Evolutionary conservation across 2,329 filamentous ascomycete species (phyloP).

Genomic region (Parascedosporium putredinis): DNA sequence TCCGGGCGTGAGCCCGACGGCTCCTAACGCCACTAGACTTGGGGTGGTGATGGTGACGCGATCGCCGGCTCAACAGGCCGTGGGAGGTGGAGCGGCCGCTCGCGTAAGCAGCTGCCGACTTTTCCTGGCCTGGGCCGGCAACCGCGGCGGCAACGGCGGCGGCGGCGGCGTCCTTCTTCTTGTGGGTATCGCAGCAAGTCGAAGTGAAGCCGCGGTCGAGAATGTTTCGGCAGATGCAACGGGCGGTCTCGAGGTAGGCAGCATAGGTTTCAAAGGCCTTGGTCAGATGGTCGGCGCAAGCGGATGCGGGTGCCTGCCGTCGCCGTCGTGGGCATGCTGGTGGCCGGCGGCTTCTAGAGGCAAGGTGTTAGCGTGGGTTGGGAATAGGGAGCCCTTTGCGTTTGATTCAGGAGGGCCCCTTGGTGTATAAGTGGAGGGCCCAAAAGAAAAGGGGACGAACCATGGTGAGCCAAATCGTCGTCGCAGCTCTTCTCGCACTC

Average conservation of each 20-base stretch:
- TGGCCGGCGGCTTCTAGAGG: conserved; percentile 11
- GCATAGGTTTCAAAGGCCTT: conserved; percentile 24
- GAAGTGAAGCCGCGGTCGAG: conserved; percentile 18
- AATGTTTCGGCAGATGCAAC: conserved; percentile 26
- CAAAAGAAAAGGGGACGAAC: no score
- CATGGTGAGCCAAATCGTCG: conserved; percentile 13
- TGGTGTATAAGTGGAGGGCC: no score
- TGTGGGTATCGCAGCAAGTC: conserved; percentile 17
- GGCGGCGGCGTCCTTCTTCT: conserved; percentile 6
- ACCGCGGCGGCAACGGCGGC: conserved; percentile 15
- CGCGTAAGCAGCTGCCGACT: no score
- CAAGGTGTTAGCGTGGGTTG: no score
- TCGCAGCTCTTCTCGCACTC: conserved; percentile 22
- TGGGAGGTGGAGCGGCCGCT: conserved; percentile 9
- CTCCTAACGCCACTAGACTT: not conserved
- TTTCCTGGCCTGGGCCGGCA: conserved; percentile 15
- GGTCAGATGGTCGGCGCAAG: conserved; percentile 22
- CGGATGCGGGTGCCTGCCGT: conserved; percentile 17
- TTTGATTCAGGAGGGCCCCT: no score
- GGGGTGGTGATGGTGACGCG: conserved; percentile 7
- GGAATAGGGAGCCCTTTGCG: no score
- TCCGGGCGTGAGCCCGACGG: not conserved
- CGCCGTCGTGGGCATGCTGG: conserved; percentile 17
- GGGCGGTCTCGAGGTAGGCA: conserved; percentile 24
- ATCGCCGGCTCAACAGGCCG: not conserved